Conservation (phyloP, 176 grass and related monocot genomes). For the Avena atlantica region DNA sequence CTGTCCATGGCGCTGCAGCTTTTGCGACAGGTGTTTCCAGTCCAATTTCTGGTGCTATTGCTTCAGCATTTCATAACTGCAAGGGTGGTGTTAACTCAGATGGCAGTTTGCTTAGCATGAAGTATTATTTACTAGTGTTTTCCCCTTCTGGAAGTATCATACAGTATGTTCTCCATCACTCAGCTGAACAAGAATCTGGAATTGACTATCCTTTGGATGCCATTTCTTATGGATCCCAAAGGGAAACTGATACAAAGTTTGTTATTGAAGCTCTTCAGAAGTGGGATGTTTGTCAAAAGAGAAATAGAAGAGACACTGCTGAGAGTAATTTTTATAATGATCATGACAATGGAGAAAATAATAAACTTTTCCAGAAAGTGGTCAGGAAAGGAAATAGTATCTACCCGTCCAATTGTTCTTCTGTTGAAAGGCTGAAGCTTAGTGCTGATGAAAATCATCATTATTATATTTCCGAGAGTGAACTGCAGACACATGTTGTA, state of each 20-base stretch:
- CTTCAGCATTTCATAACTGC: slow-evolving; percentile 83
- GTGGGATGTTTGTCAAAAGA: slow-evolving; percentile 95
- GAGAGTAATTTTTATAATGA: slow-evolving; percentile 74
- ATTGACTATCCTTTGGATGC: slow-evolving; percentile 49
- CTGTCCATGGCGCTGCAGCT: slow-evolving; percentile 75
- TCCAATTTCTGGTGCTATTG: slow-evolving; percentile 68
- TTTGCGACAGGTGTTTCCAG: slow-evolving; percentile 67
- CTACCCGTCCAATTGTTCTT: slow-evolving; percentile 42
- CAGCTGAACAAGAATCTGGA: slow-evolving; percentile 48
- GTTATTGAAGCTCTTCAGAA: slow-evolving; percentile 93
- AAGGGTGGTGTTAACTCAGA: slow-evolving; percentile 49
- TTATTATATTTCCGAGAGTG: slow-evolving; percentile 83
- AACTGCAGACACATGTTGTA: slow-evolving; percentile 79
- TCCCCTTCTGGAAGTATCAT: slow-evolving; percentile 88
- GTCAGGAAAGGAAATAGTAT: slow-evolving; percentile 59
- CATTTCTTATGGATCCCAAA: slow-evolving; percentile 54
- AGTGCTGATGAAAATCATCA: slow-evolving; percentile 68
- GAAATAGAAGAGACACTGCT: slow-evolving; percentile 67
- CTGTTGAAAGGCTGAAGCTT: slow-evolving; percentile 46
- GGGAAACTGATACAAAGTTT: slow-evolving; percentile 65
- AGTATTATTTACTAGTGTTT: slow-evolving; percentile 85
- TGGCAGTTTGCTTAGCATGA: slow-evolving; percentile 47
- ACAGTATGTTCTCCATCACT: slow-evolving; percentile 80
- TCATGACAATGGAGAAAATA: slow-evolving; percentile 68
- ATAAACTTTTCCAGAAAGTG: slow-evolving; percentile 68